Evolutionary conservation across 345 rosid genomes (phyloP), one percentile per base, ranked within the genome.

Genomic region (Aquilaria sinensis): DNA sequence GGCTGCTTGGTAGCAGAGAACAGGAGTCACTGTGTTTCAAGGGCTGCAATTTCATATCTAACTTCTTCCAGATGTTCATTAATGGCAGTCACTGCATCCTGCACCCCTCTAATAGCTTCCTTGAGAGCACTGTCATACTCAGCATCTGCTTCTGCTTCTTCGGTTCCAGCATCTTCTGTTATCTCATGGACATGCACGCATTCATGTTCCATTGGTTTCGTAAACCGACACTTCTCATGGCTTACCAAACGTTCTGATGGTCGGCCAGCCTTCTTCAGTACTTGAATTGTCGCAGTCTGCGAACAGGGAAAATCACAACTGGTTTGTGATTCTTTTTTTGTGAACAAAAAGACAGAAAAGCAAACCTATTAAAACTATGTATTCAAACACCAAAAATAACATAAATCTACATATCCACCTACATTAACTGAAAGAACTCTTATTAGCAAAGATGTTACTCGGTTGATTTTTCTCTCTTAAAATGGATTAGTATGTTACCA

Each of bases 111-210:
- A 60, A 92, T 89, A 58, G 98, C 97, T 81, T 87, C 94, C 57
- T 87, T 92, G 14, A 89, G 74, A 57, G 87, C 93, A 70, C 85
- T 87, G 60, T 89, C 96, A 53, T 72, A 85, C 72, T 84, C 90
- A 2, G 96, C 94, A 75, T 88, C 91, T 3, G 92, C 94, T 66
- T 93, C 97, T 5, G 87, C 97, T 68, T 85, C 97, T 72, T 90
- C 94, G n/a, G 96, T 93, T 65, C 94, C 97, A 6, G 69, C 75
- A 2, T 80, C 90, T 74, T 84, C 96, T 0, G 96, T 89, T 71
- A 90, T 90, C 81, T 93, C 96, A n/a, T 77, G 87, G 49, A 93
- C 83, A 72, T 87, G 94, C 37, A 83, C 74, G 32, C 97, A 86
- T 58, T 90, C 87, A 45, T 88, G 94, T 73, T 75, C 82, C 87